phyloP scores from a whole-genome alignment of 176 grass and related monocot species.

The Avena atlantica region DNA sequence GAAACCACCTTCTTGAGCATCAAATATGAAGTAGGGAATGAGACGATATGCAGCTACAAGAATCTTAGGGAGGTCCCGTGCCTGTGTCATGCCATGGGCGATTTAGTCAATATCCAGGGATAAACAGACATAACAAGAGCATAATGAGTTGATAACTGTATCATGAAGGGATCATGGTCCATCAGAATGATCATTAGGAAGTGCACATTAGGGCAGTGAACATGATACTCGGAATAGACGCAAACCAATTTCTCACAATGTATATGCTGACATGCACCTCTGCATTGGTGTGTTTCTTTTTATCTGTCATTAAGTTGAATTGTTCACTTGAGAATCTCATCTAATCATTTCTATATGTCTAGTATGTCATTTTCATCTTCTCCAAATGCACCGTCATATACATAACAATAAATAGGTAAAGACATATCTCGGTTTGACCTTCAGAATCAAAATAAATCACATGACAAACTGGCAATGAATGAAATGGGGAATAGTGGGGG shows the following conservation, averaged over 20 bases:
- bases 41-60: constrained; percentile 74
- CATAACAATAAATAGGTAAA: neutral
- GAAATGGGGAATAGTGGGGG: neutral
- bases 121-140: neutral
- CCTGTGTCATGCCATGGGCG: constrained; percentile 50
- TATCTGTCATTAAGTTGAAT: neutral
- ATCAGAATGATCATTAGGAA: neutral
- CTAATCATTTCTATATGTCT: neutral
- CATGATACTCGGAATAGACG: constrained; percentile 7
- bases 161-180: neutral
- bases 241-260: constrained; percentile 12
- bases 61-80: constrained; percentile 85
- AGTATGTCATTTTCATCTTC: neutral
- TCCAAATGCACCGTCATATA: neutral
- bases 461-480: neutral
- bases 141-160: neutral
- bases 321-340: neutral
- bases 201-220: neutral
- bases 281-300: neutral
- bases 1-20: constrained; percentile 75
- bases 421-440: neutral
- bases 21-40: constrained; percentile 98
- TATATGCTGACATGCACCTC: constrained; percentile 7
- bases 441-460: neutral
- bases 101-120: constrained; percentile 9